A percentile compares a stretch with the other conserved stretches of the same genome.
Evolutionary conservation across 345 rosid genomes (phyloP).

Genomic region (Capsella bursapastoris): DNA sequence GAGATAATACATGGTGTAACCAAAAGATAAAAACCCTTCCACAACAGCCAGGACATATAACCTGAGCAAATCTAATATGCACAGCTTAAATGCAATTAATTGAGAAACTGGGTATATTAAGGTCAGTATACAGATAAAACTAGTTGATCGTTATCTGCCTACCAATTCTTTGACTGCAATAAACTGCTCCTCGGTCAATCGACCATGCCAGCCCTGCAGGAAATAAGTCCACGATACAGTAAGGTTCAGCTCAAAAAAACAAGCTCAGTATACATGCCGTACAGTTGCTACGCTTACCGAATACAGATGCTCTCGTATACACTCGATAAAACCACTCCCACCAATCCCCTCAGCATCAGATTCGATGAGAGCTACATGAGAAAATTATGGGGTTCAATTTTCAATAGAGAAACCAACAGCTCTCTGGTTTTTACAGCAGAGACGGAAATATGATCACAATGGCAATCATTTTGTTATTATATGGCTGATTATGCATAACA

Average conservation of each 20-base stretch:
- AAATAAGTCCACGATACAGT: conserved; percentile 47
- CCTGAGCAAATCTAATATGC: conserved; percentile 20
- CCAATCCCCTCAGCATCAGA: conserved; percentile 99
- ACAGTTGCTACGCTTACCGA: conserved; percentile 58
- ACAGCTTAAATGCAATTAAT: conserved; percentile 15
- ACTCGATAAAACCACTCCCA: conserved; percentile 98
- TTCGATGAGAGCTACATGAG: conserved; percentile 88
- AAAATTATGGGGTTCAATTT: conserved; percentile 38
- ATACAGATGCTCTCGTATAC: conserved; percentile 96
- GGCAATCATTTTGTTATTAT: conserved; percentile 19
- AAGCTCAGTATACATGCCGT: conserved; percentile 20
- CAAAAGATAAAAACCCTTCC: background rate
- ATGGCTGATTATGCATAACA: conserved; percentile 21
- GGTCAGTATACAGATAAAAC: conserved; percentile 12
- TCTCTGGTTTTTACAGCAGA: conserved; percentile 28
- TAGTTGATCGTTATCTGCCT: conserved; percentile 37
- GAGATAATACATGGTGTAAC: background rate
- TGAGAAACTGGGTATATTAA: conserved; percentile 26
- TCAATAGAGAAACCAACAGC: conserved; percentile 31
- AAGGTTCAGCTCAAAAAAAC: conserved; percentile 35
- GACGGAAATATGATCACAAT: conserved; percentile 16
- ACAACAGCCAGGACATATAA: conserved; percentile 22
- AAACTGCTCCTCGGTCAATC: conserved; percentile 89
- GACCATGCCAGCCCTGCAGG: conserved; percentile 90
- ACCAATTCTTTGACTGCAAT: conserved; percentile 99